Base-by-base conservation (phyloP, 345 rosid genomes). In the Hibiscus mutabilis region DNA sequence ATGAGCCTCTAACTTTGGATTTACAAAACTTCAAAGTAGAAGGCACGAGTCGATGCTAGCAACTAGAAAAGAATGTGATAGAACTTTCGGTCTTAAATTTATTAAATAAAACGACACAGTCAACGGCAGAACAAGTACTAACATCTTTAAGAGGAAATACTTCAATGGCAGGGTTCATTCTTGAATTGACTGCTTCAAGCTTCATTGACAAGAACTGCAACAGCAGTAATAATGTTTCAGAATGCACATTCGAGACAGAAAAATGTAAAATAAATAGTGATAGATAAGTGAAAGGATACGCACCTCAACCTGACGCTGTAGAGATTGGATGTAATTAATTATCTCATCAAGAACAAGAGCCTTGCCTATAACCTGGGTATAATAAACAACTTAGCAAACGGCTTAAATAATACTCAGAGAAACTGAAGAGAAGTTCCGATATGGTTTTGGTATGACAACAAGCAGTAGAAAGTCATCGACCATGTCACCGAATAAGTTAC, bases 271-370 rank as follows among this genome's bases (percentile, higher is more conserved):
- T 24, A 15, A 22, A 15, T 22, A 29, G 44, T 55, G 6, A 19
- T 18, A 22, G 40, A 37, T 37, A 2, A 40, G 58, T 35, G 15
- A 37, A 76, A 66, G 18, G 46, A 55, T 55, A 46, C 61, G 62
- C 79, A 92, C 98, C 95, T 92, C 95, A 58, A 92, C 98, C 79
- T 92, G 98, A 63, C 78, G 85, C 47, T 92, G 98, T 70, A 92
- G 79, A 0, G 98, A 92, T 72, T 92, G 95, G 69, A 92, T 88
- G 79, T 92, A 92, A 81, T 92, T 92, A 63, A 92, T 88, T 31
- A 92, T 92, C 86, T 92, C 98, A 74, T 92, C 96, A 46, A 90
- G 82, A 37, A 92, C 96, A 65, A 92, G 84, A 2, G 96, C 98
- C 83, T 90, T 92, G 49, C 98, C 98, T 27, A 87, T 90, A 66